Base-by-base conservation (phyloP, 768 basidiomycete species). In the Podaxis sp. region DNA sequence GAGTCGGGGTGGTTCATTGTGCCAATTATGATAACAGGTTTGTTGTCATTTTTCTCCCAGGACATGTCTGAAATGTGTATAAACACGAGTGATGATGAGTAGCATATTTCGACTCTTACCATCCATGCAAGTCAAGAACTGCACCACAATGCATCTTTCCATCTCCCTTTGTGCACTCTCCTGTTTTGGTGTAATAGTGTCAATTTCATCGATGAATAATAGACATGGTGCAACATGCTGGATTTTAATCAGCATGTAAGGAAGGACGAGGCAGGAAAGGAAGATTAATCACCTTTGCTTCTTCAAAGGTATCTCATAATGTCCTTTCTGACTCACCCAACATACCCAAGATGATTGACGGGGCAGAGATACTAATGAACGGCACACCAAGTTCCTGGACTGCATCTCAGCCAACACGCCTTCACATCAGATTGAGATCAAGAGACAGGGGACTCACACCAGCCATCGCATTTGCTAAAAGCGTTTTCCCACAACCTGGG, bases 311-410 rank as follows among this genome's bases (percentile, higher is more conserved):
- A 70, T 98, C 96, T 48, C 97, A 79, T 4, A 99, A 77, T 0
- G 95, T 96, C 79, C 96, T 99, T 73, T 99, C 97, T 0, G 94
- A 96, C 74, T 99, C 97, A 52, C 97, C 97, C 0, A 95, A 97
- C 95, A 99, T 97, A 1, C 97, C 96, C 2, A 93, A 95, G 7
- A 99, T 95, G 63, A 99, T 90, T 0, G 93, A 93, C 0, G 97
- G 97, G 0, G 96, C 96, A 2, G 96, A 96, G 64, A 99, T 88
- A 56, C 79, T 92, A 66, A 99, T 95, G 71, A 99, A 98, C 0
- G 96, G 96, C 1, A 96, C 81, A 2, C 88, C 90, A 3, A 98
- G 82, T 79, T 98, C 95, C 96, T 97, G 67, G 12, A 11, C 48
- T 54, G 12, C 42, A 63, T 57, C 24, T 67, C 28, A 59, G 52